phyloP scores from a whole-genome alignment of 169 alveolate species.

The Plasmodium chabaudi region DNA sequence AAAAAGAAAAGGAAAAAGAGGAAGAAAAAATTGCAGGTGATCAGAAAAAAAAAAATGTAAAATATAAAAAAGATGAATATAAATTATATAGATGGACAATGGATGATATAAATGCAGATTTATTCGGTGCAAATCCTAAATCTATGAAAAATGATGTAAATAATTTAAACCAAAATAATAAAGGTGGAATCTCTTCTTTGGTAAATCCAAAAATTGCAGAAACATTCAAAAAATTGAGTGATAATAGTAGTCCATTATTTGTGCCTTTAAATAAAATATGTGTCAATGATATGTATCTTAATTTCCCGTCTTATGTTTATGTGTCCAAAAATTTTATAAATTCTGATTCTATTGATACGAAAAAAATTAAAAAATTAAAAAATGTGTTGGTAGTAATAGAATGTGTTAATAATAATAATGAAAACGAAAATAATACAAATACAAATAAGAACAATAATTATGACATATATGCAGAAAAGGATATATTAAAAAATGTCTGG shows the following conservation, averaged over 20 bases:
- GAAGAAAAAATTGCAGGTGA: constrained; percentile 75
- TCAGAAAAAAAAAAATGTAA: constrained; percentile 65
- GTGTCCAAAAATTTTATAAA: constrained; percentile 76
- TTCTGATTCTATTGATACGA: constrained; percentile 49
- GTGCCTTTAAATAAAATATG: constrained; percentile 66
- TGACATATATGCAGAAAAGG: constrained; percentile 66
- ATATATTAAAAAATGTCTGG: constrained; percentile 61
- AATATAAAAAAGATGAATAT: constrained; percentile 75
- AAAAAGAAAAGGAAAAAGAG: constrained; percentile 73
- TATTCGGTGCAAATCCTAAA: background rate
- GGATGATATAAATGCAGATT: constrained; percentile 41
- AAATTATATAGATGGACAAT: constrained; percentile 68
- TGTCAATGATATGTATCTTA: constrained; percentile 62
- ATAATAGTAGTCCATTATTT: constrained; percentile 23
- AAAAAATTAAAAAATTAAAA: constrained; percentile 54
- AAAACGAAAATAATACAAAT: background rate
- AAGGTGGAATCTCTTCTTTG: constrained; percentile 6
- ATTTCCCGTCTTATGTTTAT: constrained; percentile 76
- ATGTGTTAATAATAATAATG: constrained; percentile 33
- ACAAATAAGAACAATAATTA: constrained; percentile 32
- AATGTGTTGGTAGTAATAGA: constrained; percentile 67
- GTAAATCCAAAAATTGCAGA: constrained; percentile 44
- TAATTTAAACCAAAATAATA: background rate
- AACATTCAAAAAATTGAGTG: constrained; percentile 13
- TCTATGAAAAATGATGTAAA: no score